These are phyloP conservation scores for Aegilops longissima DNA, from an alignment of 176 grass and related monocot species.

Conservation along the genomic window DNA sequence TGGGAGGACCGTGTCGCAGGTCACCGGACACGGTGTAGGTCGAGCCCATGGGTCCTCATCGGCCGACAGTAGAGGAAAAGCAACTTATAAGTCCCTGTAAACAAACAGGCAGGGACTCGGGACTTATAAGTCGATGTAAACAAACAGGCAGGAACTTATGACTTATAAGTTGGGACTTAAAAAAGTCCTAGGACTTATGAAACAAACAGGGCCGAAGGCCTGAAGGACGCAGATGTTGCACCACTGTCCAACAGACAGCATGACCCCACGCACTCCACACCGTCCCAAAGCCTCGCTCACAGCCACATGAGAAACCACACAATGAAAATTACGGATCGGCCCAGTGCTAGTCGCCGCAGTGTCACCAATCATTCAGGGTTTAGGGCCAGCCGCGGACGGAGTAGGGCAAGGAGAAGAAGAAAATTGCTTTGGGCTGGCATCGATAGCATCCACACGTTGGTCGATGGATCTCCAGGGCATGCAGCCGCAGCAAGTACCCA, in stretches of 20 bases:
- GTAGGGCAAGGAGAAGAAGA: background rate
- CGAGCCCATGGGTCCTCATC: too few species aligned
- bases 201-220: too few species aligned
- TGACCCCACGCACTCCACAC: background rate
- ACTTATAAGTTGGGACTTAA: too few species aligned
- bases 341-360: background rate
- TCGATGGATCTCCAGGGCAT: background rate
- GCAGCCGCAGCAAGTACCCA: background rate
- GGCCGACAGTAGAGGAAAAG: too few species aligned
- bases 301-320: background rate
- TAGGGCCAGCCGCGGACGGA: background rate
- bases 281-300: background rate
- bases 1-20: too few species aligned
- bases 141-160: too few species aligned
- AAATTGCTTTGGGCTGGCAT: background rate
- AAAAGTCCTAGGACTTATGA: too few species aligned
- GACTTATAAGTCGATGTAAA: too few species aligned
- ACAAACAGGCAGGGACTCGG: too few species aligned
- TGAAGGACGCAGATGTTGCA: background rate
- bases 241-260: background rate
- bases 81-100: too few species aligned
- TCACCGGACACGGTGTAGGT: too few species aligned
- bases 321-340: background rate
- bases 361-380: constrained; percentile 29
- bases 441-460: background rate